phyloP scores from a whole-genome alignment of 768 basidiomycete species.

The Asterophora lycoperdoides region DNA sequence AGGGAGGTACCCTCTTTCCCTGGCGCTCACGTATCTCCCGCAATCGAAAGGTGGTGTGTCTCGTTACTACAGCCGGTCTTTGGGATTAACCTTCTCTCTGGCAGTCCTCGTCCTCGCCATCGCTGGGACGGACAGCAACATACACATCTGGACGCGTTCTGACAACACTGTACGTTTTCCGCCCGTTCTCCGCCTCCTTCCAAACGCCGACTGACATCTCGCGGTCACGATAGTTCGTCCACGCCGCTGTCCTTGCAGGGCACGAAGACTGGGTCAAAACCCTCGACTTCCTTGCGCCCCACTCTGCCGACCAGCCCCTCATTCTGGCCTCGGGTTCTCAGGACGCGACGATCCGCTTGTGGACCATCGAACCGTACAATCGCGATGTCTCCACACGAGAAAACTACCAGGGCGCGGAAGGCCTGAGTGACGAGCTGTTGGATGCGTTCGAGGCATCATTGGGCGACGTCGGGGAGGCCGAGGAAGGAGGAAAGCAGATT shows the following conservation, averaged over 20 bases:
- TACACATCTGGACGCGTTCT: slow-evolving; percentile 74
- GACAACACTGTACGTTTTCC: slow-evolving; percentile 44
- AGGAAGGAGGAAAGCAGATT: slow-evolving; percentile 81
- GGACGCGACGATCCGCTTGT: slow-evolving; percentile 89
- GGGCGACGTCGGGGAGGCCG: slow-evolving; percentile 61
- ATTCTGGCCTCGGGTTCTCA: slow-evolving; percentile 92
- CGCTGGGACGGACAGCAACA: slow-evolving; percentile 72
- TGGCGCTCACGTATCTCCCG: slow-evolving; percentile 65
- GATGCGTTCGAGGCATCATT: slow-evolving; percentile 87
- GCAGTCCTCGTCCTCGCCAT: slow-evolving; percentile 72
- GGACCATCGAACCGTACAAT: slow-evolving; percentile 67
- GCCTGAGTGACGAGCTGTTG: slow-evolving; percentile 67
- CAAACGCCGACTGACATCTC: neutral
- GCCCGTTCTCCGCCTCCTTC: neutral
- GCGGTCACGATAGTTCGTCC: slow-evolving; percentile 45
- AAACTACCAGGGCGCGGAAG: slow-evolving; percentile 19
- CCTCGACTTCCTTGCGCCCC: slow-evolving; percentile 57
- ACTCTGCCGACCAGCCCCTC: slow-evolving; percentile 39
- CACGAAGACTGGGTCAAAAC: slow-evolving; percentile 96
- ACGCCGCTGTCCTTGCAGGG: slow-evolving; percentile 60
- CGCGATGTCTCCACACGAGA: slow-evolving; percentile 22
- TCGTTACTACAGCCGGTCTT: neutral
- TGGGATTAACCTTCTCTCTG: neutral
- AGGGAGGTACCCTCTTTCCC: slow-evolving; percentile 70
- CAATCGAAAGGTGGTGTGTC: slow-evolving; percentile 51